A percentile compares a stretch with the other conserved stretches of the same genome.
These are phyloP conservation scores for Climacium dendroides DNA, from an alignment of 225 moss, liverwort and hornwort genomes.

Conservation along the genomic window DNA sequence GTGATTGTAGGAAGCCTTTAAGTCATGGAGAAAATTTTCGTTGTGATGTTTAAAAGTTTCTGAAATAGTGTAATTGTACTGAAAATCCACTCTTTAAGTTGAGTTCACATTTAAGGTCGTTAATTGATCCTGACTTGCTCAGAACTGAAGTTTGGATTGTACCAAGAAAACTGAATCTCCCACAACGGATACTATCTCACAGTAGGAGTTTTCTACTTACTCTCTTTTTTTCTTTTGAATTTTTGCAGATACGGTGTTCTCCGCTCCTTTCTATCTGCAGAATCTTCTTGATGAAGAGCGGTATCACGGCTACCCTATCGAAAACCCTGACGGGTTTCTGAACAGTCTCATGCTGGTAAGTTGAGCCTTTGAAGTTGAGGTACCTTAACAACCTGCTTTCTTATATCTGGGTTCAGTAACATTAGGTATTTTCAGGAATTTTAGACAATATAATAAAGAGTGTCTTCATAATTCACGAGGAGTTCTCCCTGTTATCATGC, in stretches of 20 bases:
- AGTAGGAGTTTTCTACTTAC: not conserved
- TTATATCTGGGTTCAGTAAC: not conserved
- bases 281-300: constrained; percentile 87
- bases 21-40: not conserved
- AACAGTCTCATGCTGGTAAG: constrained; percentile 81
- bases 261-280: constrained; percentile 91
- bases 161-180: not conserved
- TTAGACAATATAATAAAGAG: not conserved
- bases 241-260: constrained; percentile 66
- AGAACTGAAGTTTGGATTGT: not conserved
- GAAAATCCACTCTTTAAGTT: not conserved
- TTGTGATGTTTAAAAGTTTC: too few species aligned
- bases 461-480: not conserved
- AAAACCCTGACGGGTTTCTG: constrained; percentile 70
- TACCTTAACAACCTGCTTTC: not conserved
- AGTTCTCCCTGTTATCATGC: not conserved
- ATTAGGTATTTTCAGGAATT: too few species aligned
- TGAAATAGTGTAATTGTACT: too few species aligned
- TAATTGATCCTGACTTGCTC: not conserved
- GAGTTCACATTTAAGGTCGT: not conserved
- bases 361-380: not conserved
- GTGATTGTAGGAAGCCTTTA: not conserved
- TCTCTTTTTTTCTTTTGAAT: not conserved
- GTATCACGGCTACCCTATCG: constrained; percentile 76
- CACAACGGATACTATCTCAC: not conserved